Base-by-base conservation (phyloP, 495 filamentous ascomycete species). In the Melanomma pulvis-pyrius region DNA sequence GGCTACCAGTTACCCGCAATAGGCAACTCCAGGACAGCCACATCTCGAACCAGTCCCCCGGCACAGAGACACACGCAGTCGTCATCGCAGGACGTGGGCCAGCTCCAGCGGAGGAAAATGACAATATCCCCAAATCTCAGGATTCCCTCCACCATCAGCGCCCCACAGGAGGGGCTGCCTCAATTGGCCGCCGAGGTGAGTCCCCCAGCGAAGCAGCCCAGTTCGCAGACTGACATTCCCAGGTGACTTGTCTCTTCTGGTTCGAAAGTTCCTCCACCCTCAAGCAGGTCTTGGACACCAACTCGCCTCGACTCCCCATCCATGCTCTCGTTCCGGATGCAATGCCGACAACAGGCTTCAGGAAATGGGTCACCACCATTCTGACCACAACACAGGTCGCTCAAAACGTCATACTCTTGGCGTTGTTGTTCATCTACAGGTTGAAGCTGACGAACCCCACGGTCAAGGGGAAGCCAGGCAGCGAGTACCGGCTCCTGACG, bases 231-330 rank as follows among this genome's bases (percentile, higher is more conserved):
- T 39, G 17, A 32, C 25, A 1, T n/a, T 64, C 25, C 54, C 57
- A 98, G 90, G 89, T 97, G 77, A 96, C 94, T 0, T 97, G 93
- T 71, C 82, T 99, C 29, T 97, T 99, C 79, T 99, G 96, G 96
- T 99, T 98, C 73, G 96, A 98, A 75, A 89, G 88, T n/a, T 88
- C 89, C 7, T 80, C 87, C 19, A 88, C 89, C 46, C 79, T 97
- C 17, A 84, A 87, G 61, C 78, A 81, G 54, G 88, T 94, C 49
- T 90, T 93, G 74, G 84, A 89, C 22, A 80, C 85, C 15, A 78
- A 78, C n/a, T 74, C 78, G 7, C 74, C 81, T 21, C 71, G 79
- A 41, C 68, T 79, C 25, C 78, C 82, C 41, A 70, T 86, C 22
- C 80, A 78, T 34, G 79, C 80, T 15, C 82, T 97, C 12, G 82